These are phyloP conservation scores for Periconia digitata DNA, from an alignment of 2,329 filamentous ascomycete species.

Conservation along the genomic window DNA sequence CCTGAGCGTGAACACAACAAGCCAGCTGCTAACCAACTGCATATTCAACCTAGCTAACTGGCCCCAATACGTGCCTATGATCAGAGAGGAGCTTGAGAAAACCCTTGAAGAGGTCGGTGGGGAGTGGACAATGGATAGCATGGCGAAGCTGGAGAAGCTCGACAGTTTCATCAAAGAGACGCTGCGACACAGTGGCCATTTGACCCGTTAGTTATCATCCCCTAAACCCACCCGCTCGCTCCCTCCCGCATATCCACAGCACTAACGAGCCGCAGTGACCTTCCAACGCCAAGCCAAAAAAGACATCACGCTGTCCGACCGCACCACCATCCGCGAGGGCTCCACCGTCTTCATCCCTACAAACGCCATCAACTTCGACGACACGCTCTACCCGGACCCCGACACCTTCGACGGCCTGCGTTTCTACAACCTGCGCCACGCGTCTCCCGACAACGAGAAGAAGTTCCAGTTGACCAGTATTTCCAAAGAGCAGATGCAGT, in stretches of 20 bases:
- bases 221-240: background rate
- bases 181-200: constrained; percentile 5
- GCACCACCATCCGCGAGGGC: background rate
- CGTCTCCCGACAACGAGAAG: constrained; percentile 1
- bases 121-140: constrained; percentile 2
- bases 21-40: too few species aligned
- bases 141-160: constrained; percentile 6
- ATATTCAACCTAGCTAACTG: too few species aligned
- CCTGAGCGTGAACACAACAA: too few species aligned
- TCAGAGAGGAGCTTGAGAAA: background rate
- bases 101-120: background rate
- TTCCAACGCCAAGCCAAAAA: constrained; percentile 28
- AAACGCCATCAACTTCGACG: constrained; percentile 1
- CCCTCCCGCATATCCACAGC: background rate
- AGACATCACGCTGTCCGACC: background rate
- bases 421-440: constrained; percentile 7
- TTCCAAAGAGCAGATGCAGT: background rate
- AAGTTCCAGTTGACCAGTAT: background rate
- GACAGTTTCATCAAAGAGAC: constrained; percentile 16
- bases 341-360: background rate
- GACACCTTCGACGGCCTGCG: constrained; percentile 7
- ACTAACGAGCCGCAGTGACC: background rate
- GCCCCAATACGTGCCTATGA: too few species aligned
- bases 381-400: constrained; percentile 1
- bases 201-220: background rate